Percentiles rank a stretch among this genome's conserved stretches.
Evolutionary conservation across 176 grass and related monocot genomes (phyloP).

Genomic region (Raddia distichophylla): DNA sequence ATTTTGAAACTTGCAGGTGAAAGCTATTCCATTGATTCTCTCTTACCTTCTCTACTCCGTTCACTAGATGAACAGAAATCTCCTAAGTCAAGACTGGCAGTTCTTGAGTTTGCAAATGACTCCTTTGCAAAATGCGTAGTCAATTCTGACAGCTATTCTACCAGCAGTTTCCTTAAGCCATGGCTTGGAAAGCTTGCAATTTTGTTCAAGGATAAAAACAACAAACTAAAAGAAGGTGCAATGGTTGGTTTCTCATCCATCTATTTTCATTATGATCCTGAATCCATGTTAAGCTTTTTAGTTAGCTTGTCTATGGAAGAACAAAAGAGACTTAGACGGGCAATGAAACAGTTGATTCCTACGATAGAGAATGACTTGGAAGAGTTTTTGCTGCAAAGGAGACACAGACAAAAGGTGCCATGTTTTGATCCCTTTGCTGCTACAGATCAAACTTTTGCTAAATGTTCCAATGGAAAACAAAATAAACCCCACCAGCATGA

Average conservation of each 20-base stretch:
- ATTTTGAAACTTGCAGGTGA: slow-evolving; percentile 75
- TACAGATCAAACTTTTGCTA: slow-evolving; percentile 52
- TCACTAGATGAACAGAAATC: slow-evolving; percentile 89
- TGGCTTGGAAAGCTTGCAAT: slow-evolving; percentile 82
- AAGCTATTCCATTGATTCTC: slow-evolving; percentile 74
- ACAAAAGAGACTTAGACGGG: slow-evolving; percentile 72
- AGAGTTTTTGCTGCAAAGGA: slow-evolving; percentile 81
- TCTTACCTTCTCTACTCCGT: slow-evolving; percentile 84
- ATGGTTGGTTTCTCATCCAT: slow-evolving; percentile 70
- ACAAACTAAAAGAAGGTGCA: slow-evolving; percentile 75
- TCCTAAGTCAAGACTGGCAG: slow-evolving; percentile 75
- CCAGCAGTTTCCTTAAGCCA: slow-evolving; percentile 79
- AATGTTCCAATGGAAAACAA: slow-evolving; percentile 21
- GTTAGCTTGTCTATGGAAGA: slow-evolving; percentile 79
- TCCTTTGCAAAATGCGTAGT: slow-evolving; percentile 78
- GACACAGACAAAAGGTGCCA: slow-evolving; percentile 53
- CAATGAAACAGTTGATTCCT: slow-evolving; percentile 71
- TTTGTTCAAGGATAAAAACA: slow-evolving; percentile 81
- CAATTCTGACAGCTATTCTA: slow-evolving; percentile 65
- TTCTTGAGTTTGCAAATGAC: slow-evolving; percentile 86
- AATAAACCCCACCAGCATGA: slow-evolving; percentile 28
- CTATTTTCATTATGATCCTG: slow-evolving; percentile 78
- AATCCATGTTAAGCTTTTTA: slow-evolving; percentile 74
- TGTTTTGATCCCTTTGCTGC: slow-evolving; percentile 59
- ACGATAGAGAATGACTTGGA: slow-evolving; percentile 72